Evolutionary conservation across 2,329 filamentous ascomycete genomes (phyloP).

Genomic region (Colletotrichum limetticola): DNA sequence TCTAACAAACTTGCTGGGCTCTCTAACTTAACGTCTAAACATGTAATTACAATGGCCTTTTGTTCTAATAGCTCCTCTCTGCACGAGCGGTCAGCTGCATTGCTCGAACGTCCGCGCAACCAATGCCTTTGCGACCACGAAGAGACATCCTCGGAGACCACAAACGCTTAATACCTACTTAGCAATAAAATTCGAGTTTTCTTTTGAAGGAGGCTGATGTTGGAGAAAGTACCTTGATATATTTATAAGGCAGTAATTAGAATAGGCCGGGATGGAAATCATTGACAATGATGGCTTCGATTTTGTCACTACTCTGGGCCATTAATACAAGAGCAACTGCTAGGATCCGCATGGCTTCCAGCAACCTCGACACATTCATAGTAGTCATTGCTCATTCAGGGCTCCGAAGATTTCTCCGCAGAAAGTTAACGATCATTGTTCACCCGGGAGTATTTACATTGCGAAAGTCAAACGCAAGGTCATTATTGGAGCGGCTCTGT

Average conservation of each 20-base stretch:
- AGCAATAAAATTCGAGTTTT: neutral
- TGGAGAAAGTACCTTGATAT: neutral
- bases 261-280: neutral
- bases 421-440: neutral
- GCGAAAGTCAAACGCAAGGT: too few species aligned
- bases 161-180: neutral
- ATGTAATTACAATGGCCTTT: neutral
- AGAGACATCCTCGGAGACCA: neutral
- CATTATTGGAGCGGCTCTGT: too few species aligned
- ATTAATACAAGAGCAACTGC: neutral
- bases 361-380: neutral
- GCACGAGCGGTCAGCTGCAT: neutral
- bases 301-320: neutral
- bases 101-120: neutral
- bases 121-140: neutral
- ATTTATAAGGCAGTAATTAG: neutral
- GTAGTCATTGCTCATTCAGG: neutral
- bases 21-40: neutral
- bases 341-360: neutral
- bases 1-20: neutral
- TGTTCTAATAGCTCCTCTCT: neutral
- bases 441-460: too few species aligned
- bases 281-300: neutral
- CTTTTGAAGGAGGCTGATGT: neutral
- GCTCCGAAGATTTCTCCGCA: neutral